These are phyloP conservation scores for Mortierella claussenii DNA, from an alignment of 192 early-diverging fungal species.

Conservation along the genomic window DNA sequence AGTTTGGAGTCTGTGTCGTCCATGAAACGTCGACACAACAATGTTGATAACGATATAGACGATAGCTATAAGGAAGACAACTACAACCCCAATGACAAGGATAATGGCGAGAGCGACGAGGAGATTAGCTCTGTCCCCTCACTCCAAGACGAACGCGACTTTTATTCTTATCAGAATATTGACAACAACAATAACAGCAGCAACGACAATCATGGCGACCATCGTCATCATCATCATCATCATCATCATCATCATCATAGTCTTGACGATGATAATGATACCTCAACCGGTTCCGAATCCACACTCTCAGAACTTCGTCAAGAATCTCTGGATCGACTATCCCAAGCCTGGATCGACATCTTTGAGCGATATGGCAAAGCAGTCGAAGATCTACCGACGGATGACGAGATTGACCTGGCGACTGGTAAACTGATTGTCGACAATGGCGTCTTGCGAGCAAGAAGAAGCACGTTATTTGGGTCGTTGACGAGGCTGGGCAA, in stretches of 20 bases:
- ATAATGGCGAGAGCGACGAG: no score
- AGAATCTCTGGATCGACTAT: conserved; percentile 4
- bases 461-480: background rate
- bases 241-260: no score
- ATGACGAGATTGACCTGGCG: conserved; percentile 8
- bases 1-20: no score
- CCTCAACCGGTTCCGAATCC: background rate
- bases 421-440: conserved; percentile 13
- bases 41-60: no score
- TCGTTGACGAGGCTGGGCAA: conserved; percentile 1
- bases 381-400: background rate
- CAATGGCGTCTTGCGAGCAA: background rate
- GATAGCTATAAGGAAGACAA: no score
- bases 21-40: no score
- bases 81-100: no score
- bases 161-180: no score
- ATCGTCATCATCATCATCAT: no score
- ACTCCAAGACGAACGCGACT: background rate
- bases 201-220: no score
- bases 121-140: background rate
- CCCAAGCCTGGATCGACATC: background rate
- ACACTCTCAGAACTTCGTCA: background rate
- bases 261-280: background rate
- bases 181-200: no score
- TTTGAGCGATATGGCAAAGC: conserved; percentile 15